Percentiles rank a stretch among this genome's conserved stretches.
These are phyloP conservation scores for Oryza australiensis DNA, from an alignment of 176 grass and related monocot genomes.

Conservation along the genomic window DNA sequence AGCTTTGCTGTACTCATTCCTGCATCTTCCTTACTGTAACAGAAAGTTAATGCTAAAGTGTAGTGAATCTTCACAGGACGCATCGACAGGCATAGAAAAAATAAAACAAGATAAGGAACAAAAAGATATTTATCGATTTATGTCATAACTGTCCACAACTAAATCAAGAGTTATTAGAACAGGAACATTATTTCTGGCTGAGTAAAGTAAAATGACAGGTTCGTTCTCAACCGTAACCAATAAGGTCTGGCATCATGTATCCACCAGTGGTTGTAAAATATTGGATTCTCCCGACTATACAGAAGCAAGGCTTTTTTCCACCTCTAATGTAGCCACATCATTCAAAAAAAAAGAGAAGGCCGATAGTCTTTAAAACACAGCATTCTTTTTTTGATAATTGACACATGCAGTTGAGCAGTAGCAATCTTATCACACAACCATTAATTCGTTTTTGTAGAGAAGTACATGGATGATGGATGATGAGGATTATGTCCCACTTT, in stretches of 20 bases:
- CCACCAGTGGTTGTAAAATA: neutral
- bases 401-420: too few species aligned
- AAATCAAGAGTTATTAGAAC: conserved; percentile 1
- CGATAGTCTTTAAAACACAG: neutral
- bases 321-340: neutral
- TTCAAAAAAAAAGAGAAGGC: neutral
- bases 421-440: too few species aligned
- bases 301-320: neutral
- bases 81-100: conserved; percentile 14
- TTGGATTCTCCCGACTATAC: neutral
- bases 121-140: conserved; percentile 6
- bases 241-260: neutral
- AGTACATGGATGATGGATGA: neutral
- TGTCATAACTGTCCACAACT: neutral
- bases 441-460: neutral
- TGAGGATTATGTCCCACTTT: neutral
- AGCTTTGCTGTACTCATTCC: conserved; percentile 97
- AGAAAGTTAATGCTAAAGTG: conserved; percentile 34
- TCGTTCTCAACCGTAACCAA: neutral
- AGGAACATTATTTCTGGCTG: neutral
- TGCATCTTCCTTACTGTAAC: conserved; percentile 91
- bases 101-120: conserved; percentile 3
- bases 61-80: conserved; percentile 13
- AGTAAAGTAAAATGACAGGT: conserved; percentile 1
- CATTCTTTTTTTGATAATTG: too few species aligned